Evolutionary conservation across 495 filamentous ascomycete genomes (phyloP), one percentile per base, ranked within the genome.

Genomic region (Daldinia decipiens): DNA sequence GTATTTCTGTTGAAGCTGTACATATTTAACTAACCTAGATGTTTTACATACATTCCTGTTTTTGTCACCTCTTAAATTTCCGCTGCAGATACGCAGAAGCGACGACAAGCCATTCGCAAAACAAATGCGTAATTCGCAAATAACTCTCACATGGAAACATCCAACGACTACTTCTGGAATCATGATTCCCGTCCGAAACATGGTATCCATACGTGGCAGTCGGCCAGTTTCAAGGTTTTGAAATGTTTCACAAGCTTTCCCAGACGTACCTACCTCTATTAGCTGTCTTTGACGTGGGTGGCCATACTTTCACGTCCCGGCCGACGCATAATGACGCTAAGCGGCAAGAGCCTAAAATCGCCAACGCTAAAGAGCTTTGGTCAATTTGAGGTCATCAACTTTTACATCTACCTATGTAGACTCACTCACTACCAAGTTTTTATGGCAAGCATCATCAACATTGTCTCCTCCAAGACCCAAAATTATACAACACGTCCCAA

Each of bases 271-370:
- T n/a, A n/a, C n/a, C n/a, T n/a, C n/a, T n/a, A n/a, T n/a, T n/a
- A 24, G 13, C 1, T 17, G 50, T 31, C 50, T 29, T 50, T 51
- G 45, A 62, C 36, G 47, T 63, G 60, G 60, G 50, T 63, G 51
- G 43, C 60, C 34, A 38, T 54, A 53, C 43, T 47, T 21, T 21
- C 0, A 11, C 19, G 8, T 47, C n/a, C 36, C 50, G 11, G 50
- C 40, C 13, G 36, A 63, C 27, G 50, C 52, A 43, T 31, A 55
- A 55, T 63, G 60, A 63, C 52, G 50, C 12, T 50, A 62, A 62
- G 32, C 39, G 21, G n/a, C 13, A 17, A 53, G 26, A 19, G 43
- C 43, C n/a, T 50, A 50, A 50, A 52, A 62, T 39, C 45, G 17
- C 43, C 19, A 21, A 36, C 34, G 34, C 34, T 36, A 52, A 61